A percentile compares a stretch with the other conserved stretches of the same genome.
phyloP scores from a whole-genome alignment of 331 rosid genomes.

The Telfairia occidentalis region DNA sequence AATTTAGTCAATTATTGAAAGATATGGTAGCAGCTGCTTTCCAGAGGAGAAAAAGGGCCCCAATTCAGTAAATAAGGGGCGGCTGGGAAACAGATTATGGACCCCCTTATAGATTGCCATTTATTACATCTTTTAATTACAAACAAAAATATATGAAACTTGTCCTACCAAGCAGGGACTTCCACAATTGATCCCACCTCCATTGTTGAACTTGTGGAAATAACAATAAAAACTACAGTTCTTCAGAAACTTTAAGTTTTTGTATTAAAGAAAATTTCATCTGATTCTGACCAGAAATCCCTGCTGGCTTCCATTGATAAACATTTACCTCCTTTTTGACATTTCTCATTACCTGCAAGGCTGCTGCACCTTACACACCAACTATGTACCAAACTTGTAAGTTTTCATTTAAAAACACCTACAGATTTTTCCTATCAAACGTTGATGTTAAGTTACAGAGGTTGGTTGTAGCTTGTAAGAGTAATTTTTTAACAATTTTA shows the following conservation, averaged over 20 bases:
- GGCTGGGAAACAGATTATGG: background rate
- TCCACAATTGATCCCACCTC: background rate
- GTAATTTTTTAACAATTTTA: background rate
- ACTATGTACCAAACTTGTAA: background rate
- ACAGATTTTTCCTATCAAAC: background rate
- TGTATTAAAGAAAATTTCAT: slow-evolving; percentile 17
- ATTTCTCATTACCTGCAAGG: background rate
- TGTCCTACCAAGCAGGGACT: slow-evolving; percentile 7
- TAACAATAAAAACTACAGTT: background rate
- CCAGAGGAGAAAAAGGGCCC: background rate
- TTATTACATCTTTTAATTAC: background rate
- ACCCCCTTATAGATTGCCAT: background rate
- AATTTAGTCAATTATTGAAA: slow-evolving; percentile 1
- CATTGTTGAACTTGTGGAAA: background rate
- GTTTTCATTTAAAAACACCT: background rate
- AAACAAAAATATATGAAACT: background rate
- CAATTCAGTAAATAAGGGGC: slow-evolving; percentile 4
- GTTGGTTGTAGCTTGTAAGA: background rate
- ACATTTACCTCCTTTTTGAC: slow-evolving; percentile 6
- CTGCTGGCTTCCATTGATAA: slow-evolving; percentile 1
- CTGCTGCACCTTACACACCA: background rate
- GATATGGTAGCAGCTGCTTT: background rate
- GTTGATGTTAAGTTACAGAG: background rate
- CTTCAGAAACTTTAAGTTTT: background rate
- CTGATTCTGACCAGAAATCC: background rate